A percentile compares a stretch with the other conserved stretches of the same genome.
These are phyloP conservation scores for Trichoderma atroviride DNA, from an alignment of 2,329 filamentous ascomycete genomes.

Conservation along the genomic window DNA sequence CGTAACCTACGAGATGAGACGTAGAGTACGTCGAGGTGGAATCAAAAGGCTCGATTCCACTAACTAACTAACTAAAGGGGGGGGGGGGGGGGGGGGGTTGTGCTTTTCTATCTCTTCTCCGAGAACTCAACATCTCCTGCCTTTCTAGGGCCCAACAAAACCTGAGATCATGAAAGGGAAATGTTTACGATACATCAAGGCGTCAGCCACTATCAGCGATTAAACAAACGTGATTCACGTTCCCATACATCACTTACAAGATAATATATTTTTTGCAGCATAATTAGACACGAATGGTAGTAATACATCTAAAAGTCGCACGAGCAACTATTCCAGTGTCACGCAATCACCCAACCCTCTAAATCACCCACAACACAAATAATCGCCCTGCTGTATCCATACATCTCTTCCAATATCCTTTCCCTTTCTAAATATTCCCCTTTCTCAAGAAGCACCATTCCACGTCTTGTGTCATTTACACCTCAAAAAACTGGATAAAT, in stretches of 20 bases:
- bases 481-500: not conserved
- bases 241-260: not conserved
- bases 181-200: not conserved
- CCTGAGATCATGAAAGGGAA: not conserved
- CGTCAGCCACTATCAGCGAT: too few species aligned
- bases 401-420: not conserved
- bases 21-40: too few species aligned
- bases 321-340: not conserved
- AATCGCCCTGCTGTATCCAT: not conserved
- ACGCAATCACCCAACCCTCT: not conserved
- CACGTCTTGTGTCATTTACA: not conserved
- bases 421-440: not conserved
- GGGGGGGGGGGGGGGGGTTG: too few species aligned
- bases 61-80: too few species aligned
- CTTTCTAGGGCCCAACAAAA: too few species aligned
- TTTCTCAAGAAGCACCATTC: not conserved
- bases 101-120: too few species aligned
- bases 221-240: too few species aligned
- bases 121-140: too few species aligned
- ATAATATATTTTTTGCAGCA: not conserved
- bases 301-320: not conserved
- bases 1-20: too few species aligned
- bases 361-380: not conserved
- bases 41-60: too few species aligned
- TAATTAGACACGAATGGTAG: not conserved